Evolutionary conservation across 108 stramenopile species (phyloP).

Genomic region (Parmales sp.): DNA sequence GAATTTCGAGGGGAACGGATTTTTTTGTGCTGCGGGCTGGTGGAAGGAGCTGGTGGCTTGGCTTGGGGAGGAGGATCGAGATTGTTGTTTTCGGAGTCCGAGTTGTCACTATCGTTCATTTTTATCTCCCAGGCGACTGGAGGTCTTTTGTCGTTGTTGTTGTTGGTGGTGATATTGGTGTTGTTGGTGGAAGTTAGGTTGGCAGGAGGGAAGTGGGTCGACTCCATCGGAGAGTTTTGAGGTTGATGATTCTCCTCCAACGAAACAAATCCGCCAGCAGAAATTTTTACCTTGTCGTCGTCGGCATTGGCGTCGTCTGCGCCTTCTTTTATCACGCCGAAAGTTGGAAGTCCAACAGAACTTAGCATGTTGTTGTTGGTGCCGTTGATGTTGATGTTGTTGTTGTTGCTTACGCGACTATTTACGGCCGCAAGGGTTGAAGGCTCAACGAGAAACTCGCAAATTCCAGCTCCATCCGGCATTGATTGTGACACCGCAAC

Average conservation of each 20-base stretch:
- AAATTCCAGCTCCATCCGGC: neutral
- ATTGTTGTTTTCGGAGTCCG: too few relatives aligned
- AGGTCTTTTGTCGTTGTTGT: neutral
- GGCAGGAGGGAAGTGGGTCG: neutral
- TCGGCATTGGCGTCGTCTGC: neutral
- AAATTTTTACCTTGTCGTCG: neutral
- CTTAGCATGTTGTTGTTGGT: neutral
- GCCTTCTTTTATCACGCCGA: neutral
- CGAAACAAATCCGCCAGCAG: neutral
- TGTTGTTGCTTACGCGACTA: too few relatives aligned
- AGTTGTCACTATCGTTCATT: neutral
- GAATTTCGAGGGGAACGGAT: too few relatives aligned
- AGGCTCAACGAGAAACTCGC: neutral
- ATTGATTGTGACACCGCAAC: neutral
- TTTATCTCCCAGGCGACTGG: neutral
- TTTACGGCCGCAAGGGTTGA: too few relatives aligned
- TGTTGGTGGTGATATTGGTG: too few relatives aligned
- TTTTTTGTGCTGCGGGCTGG: too few relatives aligned
- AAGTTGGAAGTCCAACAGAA: neutral
- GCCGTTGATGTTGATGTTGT: too few relatives aligned
- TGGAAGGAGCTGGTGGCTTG: too few relatives aligned
- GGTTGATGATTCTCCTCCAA: neutral
- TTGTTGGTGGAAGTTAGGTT: too few relatives aligned
- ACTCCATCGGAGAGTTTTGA: neutral
- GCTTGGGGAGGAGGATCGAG: too few relatives aligned